Base-by-base conservation (phyloP, 176 grass and related monocot genomes). In the Melocanna baccifera region DNA sequence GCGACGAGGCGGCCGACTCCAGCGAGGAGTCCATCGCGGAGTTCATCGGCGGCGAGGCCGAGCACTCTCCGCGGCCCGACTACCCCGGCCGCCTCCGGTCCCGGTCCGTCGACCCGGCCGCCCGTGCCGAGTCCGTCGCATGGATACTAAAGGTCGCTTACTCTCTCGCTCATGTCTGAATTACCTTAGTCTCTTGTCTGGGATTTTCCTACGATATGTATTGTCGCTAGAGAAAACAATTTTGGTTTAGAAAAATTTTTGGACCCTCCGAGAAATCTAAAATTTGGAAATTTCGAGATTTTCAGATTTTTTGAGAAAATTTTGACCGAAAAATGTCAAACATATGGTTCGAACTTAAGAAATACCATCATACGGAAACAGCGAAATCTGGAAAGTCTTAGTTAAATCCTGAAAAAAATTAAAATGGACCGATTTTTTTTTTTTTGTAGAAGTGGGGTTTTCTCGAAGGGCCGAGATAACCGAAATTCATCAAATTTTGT, bases 141-240 rank as follows among this genome's bases (percentile, higher is more conserved):
- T 93, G 91, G 91, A 90, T 93, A 32, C 67, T 90, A 14, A 86
- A 90, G 91, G 91, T 93, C 28, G 28, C 12, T 28, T 75, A 42
- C 69, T 25, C n/a, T 86, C 18, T 41, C 29, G 18, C 34, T 40
- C 4, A 23, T 22, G 11, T 8, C 43, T 69, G 26, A 39, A 15
- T n/a, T n/a, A n/a, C 39, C 11, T 37, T 12, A 42, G 9, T 53
- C 51, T 59, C 57, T 59, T 25, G n/a, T 59, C n/a, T 4, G 3
- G 57, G 10, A 25, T 59, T 59, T 25, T 59, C n/a, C 10, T 2
- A 59, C 56, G 56, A 25, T 12, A 5, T 5, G 22, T 4, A 25
- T 12, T 25, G n/a, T 34, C 4, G 32, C 32, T 0, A 34, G 32
- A 34, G 32, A 34, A 36, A 36, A 36, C 34, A 36, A 36, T 36